phyloP scores from a whole-genome alignment of 768 basidiomycete species.

The Dacryopinax primogenitus region DNA sequence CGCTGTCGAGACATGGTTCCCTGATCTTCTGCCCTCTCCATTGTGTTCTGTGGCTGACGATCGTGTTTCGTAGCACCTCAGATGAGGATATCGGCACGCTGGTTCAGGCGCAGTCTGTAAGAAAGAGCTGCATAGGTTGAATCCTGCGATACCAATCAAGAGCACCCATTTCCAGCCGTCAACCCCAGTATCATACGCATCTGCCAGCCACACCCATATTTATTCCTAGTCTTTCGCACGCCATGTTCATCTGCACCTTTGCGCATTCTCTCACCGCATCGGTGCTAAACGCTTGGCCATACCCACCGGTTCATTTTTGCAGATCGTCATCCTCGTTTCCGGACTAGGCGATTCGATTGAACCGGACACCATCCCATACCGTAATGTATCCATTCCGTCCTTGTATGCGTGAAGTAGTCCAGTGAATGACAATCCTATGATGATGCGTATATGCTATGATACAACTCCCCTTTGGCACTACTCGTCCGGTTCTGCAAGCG shows the following conservation, averaged over 20 bases:
- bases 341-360: conserved; percentile 5
- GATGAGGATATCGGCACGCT: no score
- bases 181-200: no score
- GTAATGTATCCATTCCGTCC: not conserved
- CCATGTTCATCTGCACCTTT: conserved; percentile 7
- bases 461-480: no score
- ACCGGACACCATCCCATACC: not conserved
- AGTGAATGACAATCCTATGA: not conserved
- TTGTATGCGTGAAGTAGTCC: not conserved
- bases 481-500: conserved; percentile 36
- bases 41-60: not conserved
- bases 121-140: no score
- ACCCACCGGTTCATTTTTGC: conserved; percentile 1
- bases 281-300: conserved; percentile 3
- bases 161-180: no score
- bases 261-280: not conserved
- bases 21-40: not conserved
- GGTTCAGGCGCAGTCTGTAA: no score
- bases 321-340: not conserved
- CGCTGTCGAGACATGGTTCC: conserved; percentile 9
- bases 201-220: not conserved
- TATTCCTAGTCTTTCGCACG: not conserved
- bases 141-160: no score
- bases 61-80: not conserved
- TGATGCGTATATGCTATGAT: not conserved